Conservation (phyloP, 164 flowering plant species). For the Pachysandra terminalis region DNA sequence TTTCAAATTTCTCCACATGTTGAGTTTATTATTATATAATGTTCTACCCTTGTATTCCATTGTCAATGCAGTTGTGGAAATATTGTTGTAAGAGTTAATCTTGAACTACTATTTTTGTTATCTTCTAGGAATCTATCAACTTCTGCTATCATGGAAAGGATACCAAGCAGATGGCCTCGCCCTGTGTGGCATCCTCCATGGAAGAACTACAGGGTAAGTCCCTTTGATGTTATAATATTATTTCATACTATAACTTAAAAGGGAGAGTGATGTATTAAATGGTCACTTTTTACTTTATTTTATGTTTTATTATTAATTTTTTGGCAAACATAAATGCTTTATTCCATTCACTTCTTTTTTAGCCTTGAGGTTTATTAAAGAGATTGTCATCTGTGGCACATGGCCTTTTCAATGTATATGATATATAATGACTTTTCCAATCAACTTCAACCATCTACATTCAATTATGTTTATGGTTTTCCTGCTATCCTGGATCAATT, state of each 20-base stretch:
- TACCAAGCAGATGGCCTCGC: conserved; percentile 99
- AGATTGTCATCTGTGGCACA: neutral
- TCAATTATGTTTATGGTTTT: no score
- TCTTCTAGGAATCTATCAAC: conserved; percentile 67
- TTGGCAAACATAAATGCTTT: neutral
- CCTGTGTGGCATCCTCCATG: conserved; percentile 98
- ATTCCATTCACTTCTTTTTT: neutral
- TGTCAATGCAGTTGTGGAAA: neutral
- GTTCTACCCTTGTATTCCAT: neutral
- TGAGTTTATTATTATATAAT: no score
- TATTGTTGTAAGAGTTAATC: neutral
- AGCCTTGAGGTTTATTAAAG: neutral
- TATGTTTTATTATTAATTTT: neutral
- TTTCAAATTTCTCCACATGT: neutral
- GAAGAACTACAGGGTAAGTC: conserved; percentile 87
- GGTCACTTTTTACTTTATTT: neutral
- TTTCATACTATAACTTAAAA: neutral
- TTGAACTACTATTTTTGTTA: neutral
- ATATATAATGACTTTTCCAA: neutral
- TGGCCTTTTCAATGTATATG: neutral
- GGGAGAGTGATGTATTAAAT: neutral
- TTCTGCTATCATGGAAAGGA: conserved; percentile 91
- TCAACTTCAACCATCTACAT: neutral
- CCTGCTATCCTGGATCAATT: neutral
- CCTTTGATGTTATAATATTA: neutral